Base-by-base conservation (phyloP, 2,329 filamentous ascomycete species). In the Stagonosporopsis cucurbitacearum region DNA sequence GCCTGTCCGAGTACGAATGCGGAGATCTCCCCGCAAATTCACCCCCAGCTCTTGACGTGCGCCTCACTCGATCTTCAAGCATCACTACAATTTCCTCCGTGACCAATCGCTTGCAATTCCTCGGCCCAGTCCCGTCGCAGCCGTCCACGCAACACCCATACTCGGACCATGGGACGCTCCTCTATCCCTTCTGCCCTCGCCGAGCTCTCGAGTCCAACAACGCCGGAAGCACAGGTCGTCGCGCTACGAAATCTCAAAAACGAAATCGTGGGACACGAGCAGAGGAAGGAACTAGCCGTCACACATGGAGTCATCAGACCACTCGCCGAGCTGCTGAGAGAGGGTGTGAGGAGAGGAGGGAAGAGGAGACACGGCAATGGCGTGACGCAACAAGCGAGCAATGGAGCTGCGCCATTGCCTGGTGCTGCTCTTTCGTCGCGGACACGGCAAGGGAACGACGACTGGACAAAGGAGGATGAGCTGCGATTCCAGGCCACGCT, bases 231-330 rank as follows among this genome's bases (percentile, higher is more conserved):
- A n/a, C 78, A 80, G 58, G 69, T 80, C 36, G 78, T 81, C 23
- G 84, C 87, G 45, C 81, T 97, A 40, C 86, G 88, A 62, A 81
- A 82, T 37, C 79, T 99, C 26, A 98, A 96, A 80, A 95, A 96
- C 75, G 90, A 95, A 60, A 84, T 96, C 43, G 87, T 96, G 57
- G 95, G 95, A 22, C 92, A 98, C 75, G 84, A 89, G 30, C 88
- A 94, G 74, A 88, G 88, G 74, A 99, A 99, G 77, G 89, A 94
- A 76, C 77, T 86, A 53, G 93, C 88, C 81, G 82, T 97, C 36
- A 81, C 81, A 54, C 79, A 85, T 50, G 93, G 93, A 17, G 81
- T 91, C 25, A 76, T 95, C 42, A 82, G 85, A 49, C 82, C 84
- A 30, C 78, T 90, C 44, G 80, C 85, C 25, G 79, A 80, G 32